Conservation (phyloP, 805 yeast species). For the Saccharomycopsis lassenensis region DNA sequence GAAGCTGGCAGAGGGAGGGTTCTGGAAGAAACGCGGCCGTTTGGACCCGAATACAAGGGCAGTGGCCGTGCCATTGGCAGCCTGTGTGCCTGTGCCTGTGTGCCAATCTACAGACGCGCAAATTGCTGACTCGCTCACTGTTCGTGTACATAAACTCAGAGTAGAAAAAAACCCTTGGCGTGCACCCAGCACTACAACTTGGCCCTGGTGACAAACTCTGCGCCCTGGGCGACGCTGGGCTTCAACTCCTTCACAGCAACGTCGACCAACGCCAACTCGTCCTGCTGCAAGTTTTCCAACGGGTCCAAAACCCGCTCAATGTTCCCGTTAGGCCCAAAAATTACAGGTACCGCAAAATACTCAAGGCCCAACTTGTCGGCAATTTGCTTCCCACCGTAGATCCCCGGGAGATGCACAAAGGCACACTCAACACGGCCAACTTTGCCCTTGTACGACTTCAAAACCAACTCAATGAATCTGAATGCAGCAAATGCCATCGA, state of each 20-base stretch:
- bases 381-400: constrained; percentile 36
- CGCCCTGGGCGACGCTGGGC: constrained; percentile 50
- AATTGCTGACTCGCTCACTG: too few relatives aligned
- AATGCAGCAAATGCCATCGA: constrained; percentile 85
- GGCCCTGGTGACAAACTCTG: constrained; percentile 28
- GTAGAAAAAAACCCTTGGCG: too few relatives aligned
- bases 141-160: too few relatives aligned
- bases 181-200: too few relatives aligned
- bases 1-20: too few relatives aligned
- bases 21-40: too few relatives aligned
- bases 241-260: constrained; percentile 44
- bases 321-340: constrained; percentile 41
- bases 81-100: too few relatives aligned
- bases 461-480: constrained; percentile 55
- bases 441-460: constrained; percentile 39
- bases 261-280: constrained; percentile 41
- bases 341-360: constrained; percentile 55
- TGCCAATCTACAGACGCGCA: too few relatives aligned
- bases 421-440: constrained; percentile 19
- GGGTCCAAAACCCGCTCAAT: constrained; percentile 40
- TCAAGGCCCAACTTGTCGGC: constrained; percentile 30
- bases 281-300: constrained; percentile 32
- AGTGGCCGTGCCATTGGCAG: too few relatives aligned
- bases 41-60: too few relatives aligned
- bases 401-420: constrained; percentile 44